Evolutionary conservation across 148 eudicot genomes (phyloP), one percentile per base, ranked within the genome.

Genomic region (Chenopodium quinoa): DNA sequence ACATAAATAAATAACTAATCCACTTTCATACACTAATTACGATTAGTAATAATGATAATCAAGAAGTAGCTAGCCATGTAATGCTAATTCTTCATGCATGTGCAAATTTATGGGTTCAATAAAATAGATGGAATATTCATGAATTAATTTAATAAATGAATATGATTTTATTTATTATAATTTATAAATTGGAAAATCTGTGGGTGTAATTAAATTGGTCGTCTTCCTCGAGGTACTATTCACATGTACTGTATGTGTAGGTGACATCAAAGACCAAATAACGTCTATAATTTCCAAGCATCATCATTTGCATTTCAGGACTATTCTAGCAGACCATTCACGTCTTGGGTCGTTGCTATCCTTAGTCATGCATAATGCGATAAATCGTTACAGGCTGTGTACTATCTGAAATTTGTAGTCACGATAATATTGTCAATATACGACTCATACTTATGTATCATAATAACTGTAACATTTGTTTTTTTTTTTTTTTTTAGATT

Each of bases 201-300:
- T 71, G 75, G 25, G 75, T 54, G 75, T 16, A 44, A 71, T 71
- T 7, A 71, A 71, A 19, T 14, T 14, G 72, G 75, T 71, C 50
- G 75, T 71, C 52, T 71, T 71, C 75, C 75, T 32, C 46, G 37
- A 71, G 75, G 75, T 40, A 71, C 27, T 40, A 22, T 71, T 71
- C 75, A 71, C 73, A 44, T 56, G 16, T 10, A 10, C 12, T 52
- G 56, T 14, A 52, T 71, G 75, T 22, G 29, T 44, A 44, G 29
- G 52, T 40, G 75, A 71, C 54, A 71, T 71, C 75, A 71, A 71
- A 40, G 52, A 71, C 52, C 54, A 71, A 44, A 50, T 1, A 71
- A 44, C 73, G 1, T 23, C 48, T 71, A 31, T 5, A 40, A 6
- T 71, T 34, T 71, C 73, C 17, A 37, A 37, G 50, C 9, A 40